Conservation (phyloP, 1,284 basidiomycete species). For the Ustilago loliicola region DNA sequence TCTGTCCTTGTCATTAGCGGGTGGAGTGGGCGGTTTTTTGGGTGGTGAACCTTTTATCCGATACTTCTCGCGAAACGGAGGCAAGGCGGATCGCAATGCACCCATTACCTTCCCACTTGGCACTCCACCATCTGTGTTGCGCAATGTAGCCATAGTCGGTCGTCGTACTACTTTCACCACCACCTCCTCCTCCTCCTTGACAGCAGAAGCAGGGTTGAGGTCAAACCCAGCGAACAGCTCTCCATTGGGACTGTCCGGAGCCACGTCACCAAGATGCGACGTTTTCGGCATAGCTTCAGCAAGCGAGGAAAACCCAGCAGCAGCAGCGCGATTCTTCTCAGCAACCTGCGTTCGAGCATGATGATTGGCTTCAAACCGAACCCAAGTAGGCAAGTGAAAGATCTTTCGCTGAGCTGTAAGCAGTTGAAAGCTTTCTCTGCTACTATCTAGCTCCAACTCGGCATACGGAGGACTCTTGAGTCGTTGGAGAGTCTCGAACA, state of each 20-base stretch:
- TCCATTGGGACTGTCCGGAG: conserved; percentile 43
- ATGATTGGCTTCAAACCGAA: conserved; percentile 35
- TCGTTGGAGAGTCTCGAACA: neutral
- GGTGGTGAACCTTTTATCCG: conserved; percentile 24
- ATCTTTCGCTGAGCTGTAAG: conserved; percentile 22
- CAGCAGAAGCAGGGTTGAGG: neutral
- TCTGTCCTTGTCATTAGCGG: conserved; percentile 12
- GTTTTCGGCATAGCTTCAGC: conserved; percentile 17
- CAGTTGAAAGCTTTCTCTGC: conserved; percentile 16
- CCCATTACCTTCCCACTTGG: neutral
- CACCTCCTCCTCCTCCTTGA: neutral
- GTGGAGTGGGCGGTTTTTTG: neutral
- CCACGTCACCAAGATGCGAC: conserved; percentile 19
- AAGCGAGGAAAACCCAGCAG: neutral
- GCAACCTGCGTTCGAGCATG: conserved; percentile 1
- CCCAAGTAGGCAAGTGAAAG: conserved; percentile 36
- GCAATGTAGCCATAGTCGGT: conserved; percentile 25
- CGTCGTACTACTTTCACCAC: conserved; percentile 19
- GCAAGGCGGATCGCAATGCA: conserved; percentile 17
- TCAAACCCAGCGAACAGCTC: conserved; percentile 38
- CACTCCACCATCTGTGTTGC: neutral
- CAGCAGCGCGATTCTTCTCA: conserved; percentile 21
- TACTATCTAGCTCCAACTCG: neutral
- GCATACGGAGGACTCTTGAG: conserved; percentile 1
- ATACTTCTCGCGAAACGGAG: conserved; percentile 9